Evolutionary conservation across 108 stramenopile genomes (phyloP), one percentile per base, ranked within the genome.

Genomic region (Cyclotella atomus): DNA sequence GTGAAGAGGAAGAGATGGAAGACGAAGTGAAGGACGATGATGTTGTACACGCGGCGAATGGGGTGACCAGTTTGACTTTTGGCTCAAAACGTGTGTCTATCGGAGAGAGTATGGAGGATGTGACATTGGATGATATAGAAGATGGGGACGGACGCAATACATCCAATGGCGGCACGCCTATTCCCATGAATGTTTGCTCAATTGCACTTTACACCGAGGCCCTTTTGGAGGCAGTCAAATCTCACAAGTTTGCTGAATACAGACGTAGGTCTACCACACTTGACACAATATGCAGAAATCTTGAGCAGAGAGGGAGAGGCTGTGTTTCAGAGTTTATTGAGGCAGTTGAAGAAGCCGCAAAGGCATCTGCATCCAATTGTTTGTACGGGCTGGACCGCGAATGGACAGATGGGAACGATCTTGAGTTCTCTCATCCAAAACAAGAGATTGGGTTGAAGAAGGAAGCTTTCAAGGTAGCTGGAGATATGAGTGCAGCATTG

Each of bases 381-480:
- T 53, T 77, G n/a, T 65, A 65, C 21, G 62, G 76, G 0, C 59
- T 54, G 2, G 54, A 60, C 34, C 43, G 38, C 10, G 65, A 71
- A 24, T 67, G 59, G 61, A 62, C 35, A 30, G 63, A 65, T 50
- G 71, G 59, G 16, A 64, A 34, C 17, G 64, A 60, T 24, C 44
- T 74, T 41, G 70, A 71, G 54, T 29, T 33, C 50, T 27, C 45
- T 21, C 68, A 70, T 19, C 83, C 84, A 20, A 66, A 80, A 44
- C 78, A 76, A 56, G 77, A 81, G 59, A 85, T 83, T 8, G 70
- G 73, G 21, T 62, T 94, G 54, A 95, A 95, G 56, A 90, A 89
- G 65, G 88, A 95, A 70, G 91, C 94, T 14, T 91, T 95, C 55
- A 88, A 87, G 33, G 88, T 95, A n/a, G 88, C 91, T 45, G 94